A percentile compares a stretch with the other conserved stretches of the same genome.
Conservation (phyloP, 1,284 basidiomycete genomes). For the Apiotrichum sp. region DNA sequence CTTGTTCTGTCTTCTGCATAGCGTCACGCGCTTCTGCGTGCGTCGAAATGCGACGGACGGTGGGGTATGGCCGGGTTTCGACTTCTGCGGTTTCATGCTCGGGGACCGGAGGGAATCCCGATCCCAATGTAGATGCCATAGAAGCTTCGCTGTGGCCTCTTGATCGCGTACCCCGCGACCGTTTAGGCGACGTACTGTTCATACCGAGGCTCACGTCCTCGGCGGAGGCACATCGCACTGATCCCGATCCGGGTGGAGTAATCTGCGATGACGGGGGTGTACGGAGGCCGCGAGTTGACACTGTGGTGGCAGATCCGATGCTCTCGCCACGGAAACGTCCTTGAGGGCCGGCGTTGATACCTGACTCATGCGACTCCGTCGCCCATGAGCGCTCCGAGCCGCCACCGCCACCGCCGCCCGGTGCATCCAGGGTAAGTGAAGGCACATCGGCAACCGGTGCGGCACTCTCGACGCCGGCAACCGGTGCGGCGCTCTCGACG, state of each 20-base stretch:
- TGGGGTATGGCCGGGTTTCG: background rate
- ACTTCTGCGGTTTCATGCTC: conserved; percentile 22
- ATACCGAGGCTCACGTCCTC: conserved; percentile 2
- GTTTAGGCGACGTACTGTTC: background rate
- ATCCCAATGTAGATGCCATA: conserved; percentile 11
- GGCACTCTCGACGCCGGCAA: no score
- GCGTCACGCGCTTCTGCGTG: conserved; percentile 42
- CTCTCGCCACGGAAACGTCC: conserved; percentile 25
- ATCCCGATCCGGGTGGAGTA: conserved; percentile 5
- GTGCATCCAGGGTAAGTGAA: background rate
- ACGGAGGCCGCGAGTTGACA: conserved; percentile 16
- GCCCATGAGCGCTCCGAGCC: background rate
- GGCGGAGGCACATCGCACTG: no score
- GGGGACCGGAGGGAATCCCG: conserved; percentile 36
- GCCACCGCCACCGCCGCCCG: no score
- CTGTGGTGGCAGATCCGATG: conserved; percentile 23
- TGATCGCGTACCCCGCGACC: conserved; percentile 7
- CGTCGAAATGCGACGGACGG: conserved; percentile 26
- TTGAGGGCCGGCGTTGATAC: no score
- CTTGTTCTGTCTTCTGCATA: conserved; percentile 40
- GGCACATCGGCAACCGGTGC: background rate
- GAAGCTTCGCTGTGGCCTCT: conserved; percentile 19
- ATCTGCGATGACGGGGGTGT: conserved; percentile 9
- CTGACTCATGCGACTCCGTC: background rate
- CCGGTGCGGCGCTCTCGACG: no score